These are phyloP conservation scores for Sistotremastrum suecicum DNA, from an alignment of 768 basidiomycete genomes.

Conservation along the genomic window DNA sequence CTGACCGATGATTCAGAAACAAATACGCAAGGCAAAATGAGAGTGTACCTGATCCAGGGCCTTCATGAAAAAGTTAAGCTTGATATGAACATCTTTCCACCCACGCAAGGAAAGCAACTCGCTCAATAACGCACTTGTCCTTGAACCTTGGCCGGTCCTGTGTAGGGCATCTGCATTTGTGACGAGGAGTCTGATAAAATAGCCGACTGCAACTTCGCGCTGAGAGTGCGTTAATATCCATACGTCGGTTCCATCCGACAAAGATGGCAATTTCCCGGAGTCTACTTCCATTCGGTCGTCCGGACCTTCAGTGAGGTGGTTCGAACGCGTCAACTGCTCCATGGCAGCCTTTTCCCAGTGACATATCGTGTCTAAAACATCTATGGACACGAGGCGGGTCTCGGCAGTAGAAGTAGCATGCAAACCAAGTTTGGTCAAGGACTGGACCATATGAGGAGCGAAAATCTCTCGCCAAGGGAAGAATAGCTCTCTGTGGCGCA, in stretches of 20 bases:
- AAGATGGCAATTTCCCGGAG: not conserved
- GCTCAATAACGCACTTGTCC: constrained; percentile 54
- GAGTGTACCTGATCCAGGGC: constrained; percentile 61
- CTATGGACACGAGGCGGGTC: constrained; percentile 75
- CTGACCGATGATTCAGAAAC: not conserved
- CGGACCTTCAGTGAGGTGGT: not conserved
- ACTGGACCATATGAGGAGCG: constrained; percentile 86
- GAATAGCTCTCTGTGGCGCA: constrained; percentile 82
- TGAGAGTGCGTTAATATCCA: constrained; percentile 73
- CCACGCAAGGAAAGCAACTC: constrained; percentile 70
- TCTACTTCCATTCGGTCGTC: not conserved
- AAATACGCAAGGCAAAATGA: not conserved
- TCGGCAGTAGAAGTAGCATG: constrained; percentile 56
- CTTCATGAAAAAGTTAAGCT: constrained; percentile 78
- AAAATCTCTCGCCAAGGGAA: constrained; percentile 88
- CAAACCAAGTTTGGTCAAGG: constrained; percentile 79
- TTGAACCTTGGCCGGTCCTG: constrained; percentile 35
- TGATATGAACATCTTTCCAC: constrained; percentile 86
- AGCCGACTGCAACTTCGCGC: constrained; percentile 87
- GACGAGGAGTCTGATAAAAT: constrained; percentile 83
- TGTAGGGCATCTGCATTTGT: constrained; percentile 38
- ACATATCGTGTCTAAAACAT: constrained; percentile 83
- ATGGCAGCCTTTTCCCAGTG: constrained; percentile 76
- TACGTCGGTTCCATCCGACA: constrained; percentile 14
- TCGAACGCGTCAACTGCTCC: constrained; percentile 7